Percentiles rank a stretch among this genome's conserved stretches.
These are phyloP conservation scores for Aegilops bicornis DNA, from an alignment of 176 grass and related monocot genomes.

Conservation along the genomic window DNA sequence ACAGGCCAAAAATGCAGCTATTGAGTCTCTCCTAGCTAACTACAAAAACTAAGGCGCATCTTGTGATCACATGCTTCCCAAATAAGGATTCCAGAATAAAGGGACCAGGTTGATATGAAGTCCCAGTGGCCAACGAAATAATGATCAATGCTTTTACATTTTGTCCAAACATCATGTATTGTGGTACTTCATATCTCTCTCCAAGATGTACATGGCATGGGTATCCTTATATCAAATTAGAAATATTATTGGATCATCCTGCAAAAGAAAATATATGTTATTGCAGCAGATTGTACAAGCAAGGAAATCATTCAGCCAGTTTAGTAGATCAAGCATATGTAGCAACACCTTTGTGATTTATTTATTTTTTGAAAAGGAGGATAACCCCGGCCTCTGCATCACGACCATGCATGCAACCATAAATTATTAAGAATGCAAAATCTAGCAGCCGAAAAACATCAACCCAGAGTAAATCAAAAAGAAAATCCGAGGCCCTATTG, in stretches of 20 bases:
- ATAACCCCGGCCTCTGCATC: too few relatives aligned
- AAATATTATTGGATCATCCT: neutral
- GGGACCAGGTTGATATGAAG: neutral
- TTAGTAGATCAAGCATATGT: neutral
- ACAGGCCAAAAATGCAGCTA: conserved; percentile 38
- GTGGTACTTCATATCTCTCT: neutral
- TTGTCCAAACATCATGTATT: neutral
- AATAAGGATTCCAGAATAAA: conserved; percentile 5
- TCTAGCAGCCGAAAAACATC: too few relatives aligned
- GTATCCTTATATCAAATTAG: neutral
- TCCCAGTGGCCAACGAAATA: neutral
- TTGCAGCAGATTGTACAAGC: neutral
- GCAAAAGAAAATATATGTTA: neutral
- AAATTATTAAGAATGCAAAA: too few relatives aligned
- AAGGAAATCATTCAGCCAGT: neutral
- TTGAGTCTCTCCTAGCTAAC: conserved; percentile 21
- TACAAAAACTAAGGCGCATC: conserved; percentile 17
- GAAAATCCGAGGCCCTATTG: too few relatives aligned
- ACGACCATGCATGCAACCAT: too few relatives aligned
- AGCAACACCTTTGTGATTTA: neutral
- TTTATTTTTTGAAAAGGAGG: too few relatives aligned
- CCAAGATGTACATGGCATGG: neutral
- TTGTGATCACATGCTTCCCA: neutral
- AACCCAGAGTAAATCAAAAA: too few relatives aligned
- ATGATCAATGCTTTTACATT: neutral